Conservation (phyloP, 495 filamentous ascomycete species). For the Entonaema liquescens region DNA sequence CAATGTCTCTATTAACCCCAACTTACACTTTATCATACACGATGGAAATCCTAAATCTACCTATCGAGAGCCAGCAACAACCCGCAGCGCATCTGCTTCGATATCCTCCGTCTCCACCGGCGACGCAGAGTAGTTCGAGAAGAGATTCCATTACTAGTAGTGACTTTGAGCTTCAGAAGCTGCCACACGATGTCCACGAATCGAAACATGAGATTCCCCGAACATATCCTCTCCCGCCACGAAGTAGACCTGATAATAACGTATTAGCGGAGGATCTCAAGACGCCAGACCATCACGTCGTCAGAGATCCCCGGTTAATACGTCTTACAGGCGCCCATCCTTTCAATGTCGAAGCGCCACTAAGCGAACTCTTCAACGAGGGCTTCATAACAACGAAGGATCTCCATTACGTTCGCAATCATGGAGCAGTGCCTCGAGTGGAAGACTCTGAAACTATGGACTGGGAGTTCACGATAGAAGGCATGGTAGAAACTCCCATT, state of each 20-base stretch:
- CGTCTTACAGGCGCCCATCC: slow-evolving; percentile 91
- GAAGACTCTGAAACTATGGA: slow-evolving; percentile 74
- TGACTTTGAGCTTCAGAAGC: slow-evolving; percentile 16
- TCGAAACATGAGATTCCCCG: slow-evolving; percentile 14
- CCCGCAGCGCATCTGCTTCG: slow-evolving; percentile 6
- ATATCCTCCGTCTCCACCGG: slow-evolving; percentile 39
- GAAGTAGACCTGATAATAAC: slow-evolving; percentile 64
- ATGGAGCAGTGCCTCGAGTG: slow-evolving; percentile 85
- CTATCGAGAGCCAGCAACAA: slow-evolving; percentile 11
- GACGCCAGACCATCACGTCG: slow-evolving; percentile 88
- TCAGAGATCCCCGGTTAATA: slow-evolving; percentile 85
- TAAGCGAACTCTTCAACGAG: slow-evolving; percentile 82
- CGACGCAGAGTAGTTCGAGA: slow-evolving; percentile 37
- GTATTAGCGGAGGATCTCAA: slow-evolving; percentile 79
- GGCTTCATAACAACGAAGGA: slow-evolving; percentile 92
- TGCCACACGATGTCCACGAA: slow-evolving; percentile 26
- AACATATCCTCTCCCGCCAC: slow-evolving; percentile 73
- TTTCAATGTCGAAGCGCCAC: slow-evolving; percentile 91
- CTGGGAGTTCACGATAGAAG: slow-evolving; percentile 90
- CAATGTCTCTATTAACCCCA: not conserved
- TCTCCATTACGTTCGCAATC: slow-evolving; percentile 95
- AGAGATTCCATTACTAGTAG: slow-evolving; percentile 28
- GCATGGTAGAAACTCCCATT: slow-evolving; percentile 82
- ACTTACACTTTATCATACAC: not conserved
- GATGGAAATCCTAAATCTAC: slow-evolving; percentile 32